Base-by-base conservation (phyloP, 2,329 filamentous ascomycete genomes). In the Alternaria brassicicola region DNA sequence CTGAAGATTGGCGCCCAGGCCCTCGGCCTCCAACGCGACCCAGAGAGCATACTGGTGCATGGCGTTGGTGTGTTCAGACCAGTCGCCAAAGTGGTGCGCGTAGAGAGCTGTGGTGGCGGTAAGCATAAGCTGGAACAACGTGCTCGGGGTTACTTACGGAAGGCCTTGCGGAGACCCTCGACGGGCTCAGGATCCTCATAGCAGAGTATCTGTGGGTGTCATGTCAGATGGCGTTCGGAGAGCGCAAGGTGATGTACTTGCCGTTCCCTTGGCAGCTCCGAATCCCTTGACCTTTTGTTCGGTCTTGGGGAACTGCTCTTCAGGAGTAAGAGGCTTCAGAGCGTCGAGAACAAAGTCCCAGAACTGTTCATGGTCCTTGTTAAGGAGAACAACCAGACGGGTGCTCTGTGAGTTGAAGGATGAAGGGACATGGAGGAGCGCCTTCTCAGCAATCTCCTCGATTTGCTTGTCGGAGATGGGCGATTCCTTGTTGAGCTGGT, bases 321-420 rank as follows among this genome's bases (percentile, higher is more conserved):
- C 83, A 28, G 90, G 86, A 23, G 95, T 88, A 58, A 93, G 85
- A 21, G 82, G 81, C 81, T 89, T 87, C 57, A 94, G 83, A 52
- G 84, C 79, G 26, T 88, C 86, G 60, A 82, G 78, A 54, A 87
- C 84, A 59, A 92, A 83, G 75, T 92, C 88, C 94, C 93, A 97
- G 68, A 96, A 87, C 81, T 90, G 89, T 70, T 93, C 88, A 82
- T 97, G 93, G 78, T 97, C 90, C 62, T 85, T 86, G 71, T 90
- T 89, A 72, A 95, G 84, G 53, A 97, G 86, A 50, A 97, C 85
- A 46, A 96, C 85, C 57, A 90, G 80, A 59, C 93, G 89, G 66
- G 91, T 89, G 67, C 88, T 88, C 82, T 97, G 93, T 39, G 88
- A 90, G 87, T 97, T 97, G 88, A 97, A 97, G 64, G 89, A 88